These are phyloP conservation scores for Lepiota venenata DNA, from an alignment of 768 basidiomycete genomes.

Conservation along the genomic window DNA sequence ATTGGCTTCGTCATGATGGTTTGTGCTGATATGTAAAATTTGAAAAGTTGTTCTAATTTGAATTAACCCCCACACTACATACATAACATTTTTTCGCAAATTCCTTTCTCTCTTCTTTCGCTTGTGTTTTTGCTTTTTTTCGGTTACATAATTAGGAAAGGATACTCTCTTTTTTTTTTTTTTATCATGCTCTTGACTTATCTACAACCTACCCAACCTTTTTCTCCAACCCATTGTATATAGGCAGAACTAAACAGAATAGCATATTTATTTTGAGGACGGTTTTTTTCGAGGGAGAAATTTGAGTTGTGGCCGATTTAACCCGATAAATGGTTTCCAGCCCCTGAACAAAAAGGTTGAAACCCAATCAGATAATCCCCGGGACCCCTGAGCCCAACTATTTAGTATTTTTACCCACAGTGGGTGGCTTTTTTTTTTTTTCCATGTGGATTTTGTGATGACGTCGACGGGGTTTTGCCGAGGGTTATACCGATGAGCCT, in stretches of 20 bases:
- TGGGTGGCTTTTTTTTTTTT: too few relatives aligned
- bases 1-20: neutral
- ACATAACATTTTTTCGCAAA: too few relatives aligned
- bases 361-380: too few relatives aligned
- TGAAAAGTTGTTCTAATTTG: slow-evolving; percentile 7
- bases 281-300: neutral
- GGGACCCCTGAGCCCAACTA: too few relatives aligned
- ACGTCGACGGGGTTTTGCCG: neutral
- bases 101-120: neutral
- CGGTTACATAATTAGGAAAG: neutral
- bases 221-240: neutral
- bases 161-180: too few relatives aligned
- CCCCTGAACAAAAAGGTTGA: too few relatives aligned
- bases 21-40: slow-evolving; percentile 13
- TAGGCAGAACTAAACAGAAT: neutral
- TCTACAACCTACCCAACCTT: too few relatives aligned
- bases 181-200: neutral
- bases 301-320: neutral
- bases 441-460: neutral
- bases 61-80: too few relatives aligned
- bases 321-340: neutral
- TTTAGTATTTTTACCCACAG: too few relatives aligned
- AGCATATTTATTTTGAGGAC: neutral
- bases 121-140: neutral
- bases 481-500: neutral